Evolutionary conservation across 1,284 basidiomycete genomes (phyloP).

Genomic region (Boletus semigastroideus): DNA sequence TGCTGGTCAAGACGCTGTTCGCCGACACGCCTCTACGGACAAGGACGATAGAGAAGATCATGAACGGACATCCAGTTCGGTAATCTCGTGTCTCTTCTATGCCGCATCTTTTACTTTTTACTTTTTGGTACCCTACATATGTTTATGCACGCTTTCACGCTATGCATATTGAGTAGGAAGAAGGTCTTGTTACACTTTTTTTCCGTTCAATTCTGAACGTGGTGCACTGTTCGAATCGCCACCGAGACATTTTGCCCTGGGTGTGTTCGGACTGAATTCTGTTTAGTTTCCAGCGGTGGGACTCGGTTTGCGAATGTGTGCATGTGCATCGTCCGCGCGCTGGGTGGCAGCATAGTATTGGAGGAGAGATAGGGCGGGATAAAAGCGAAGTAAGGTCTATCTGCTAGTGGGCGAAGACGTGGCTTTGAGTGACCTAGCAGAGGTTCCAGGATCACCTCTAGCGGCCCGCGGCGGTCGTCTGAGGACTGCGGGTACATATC

Average conservation of each 20-base stretch:
- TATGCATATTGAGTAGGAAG: conserved; percentile 20
- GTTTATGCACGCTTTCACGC: not conserved
- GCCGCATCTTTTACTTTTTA: conserved; percentile 1
- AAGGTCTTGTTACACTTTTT: not conserved
- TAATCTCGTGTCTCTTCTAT: conserved; percentile 3
- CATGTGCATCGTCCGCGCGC: no score
- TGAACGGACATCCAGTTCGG: conserved; percentile 53
- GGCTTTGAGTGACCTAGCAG: no score
- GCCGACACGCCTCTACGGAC: conserved; percentile 84
- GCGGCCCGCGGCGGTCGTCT: no score
- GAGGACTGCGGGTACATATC: no score
- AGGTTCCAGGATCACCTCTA: no score
- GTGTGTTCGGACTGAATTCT: no score
- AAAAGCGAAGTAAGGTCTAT: no score
- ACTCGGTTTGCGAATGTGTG: no score
- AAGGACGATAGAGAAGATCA: conserved; percentile 74
- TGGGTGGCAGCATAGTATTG: no score
- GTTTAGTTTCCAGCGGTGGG: no score
- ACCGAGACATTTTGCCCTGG: conserved; percentile 20
- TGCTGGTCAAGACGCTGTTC: conserved; percentile 85
- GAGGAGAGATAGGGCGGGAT: no score
- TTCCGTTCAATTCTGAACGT: not conserved
- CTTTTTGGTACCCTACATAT: conserved; percentile 1
- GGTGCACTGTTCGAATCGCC: not conserved
- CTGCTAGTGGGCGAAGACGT: no score